phyloP scores from a whole-genome alignment of 768 basidiomycete genomes.

The Tephrocybe sp. region DNA sequence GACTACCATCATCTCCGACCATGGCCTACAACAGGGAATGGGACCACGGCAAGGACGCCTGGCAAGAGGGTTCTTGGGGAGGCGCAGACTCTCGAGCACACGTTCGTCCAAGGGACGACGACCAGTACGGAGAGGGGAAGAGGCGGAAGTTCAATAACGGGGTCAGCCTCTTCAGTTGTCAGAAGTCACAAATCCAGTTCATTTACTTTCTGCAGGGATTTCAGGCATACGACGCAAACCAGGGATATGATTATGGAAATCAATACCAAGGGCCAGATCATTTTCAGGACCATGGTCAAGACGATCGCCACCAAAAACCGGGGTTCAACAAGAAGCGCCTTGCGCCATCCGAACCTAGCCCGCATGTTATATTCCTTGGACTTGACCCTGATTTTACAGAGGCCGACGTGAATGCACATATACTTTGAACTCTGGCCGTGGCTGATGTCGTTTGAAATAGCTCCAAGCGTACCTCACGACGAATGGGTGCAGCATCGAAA shows the following conservation, averaged over 20 bases:
- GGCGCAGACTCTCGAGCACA: conserved; percentile 37
- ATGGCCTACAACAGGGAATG: conserved; percentile 87
- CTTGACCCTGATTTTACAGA: conserved; percentile 91
- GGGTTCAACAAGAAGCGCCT: conserved; percentile 71
- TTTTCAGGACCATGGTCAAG: conserved; percentile 48
- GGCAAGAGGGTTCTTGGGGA: conserved; percentile 49
- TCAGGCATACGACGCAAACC: conserved; percentile 53
- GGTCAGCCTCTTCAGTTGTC: conserved; percentile 22
- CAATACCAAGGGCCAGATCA: conserved; percentile 32
- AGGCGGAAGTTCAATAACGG: conserved; percentile 79
- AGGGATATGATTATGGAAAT: conserved; percentile 46
- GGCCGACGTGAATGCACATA: conserved; percentile 76
- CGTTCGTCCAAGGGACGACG: conserved; percentile 64
- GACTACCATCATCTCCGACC: conserved; percentile 28
- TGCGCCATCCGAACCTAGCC: conserved; percentile 81
- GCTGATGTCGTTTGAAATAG: conserved; percentile 49
- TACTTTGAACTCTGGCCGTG: conserved; percentile 29
- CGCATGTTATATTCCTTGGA: conserved; percentile 94
- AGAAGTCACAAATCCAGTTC: background rate
- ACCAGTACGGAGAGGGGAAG: conserved; percentile 69
- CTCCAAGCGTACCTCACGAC: conserved; percentile 76
- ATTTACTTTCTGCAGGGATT: conserved; percentile 17
- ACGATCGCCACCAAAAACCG: conserved; percentile 50
- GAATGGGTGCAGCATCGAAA: conserved; percentile 75
- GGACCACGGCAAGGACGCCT: conserved; percentile 75